Evolutionary conservation across 441 rosid genomes (phyloP).

Genomic region (Erodium trifolium): DNA sequence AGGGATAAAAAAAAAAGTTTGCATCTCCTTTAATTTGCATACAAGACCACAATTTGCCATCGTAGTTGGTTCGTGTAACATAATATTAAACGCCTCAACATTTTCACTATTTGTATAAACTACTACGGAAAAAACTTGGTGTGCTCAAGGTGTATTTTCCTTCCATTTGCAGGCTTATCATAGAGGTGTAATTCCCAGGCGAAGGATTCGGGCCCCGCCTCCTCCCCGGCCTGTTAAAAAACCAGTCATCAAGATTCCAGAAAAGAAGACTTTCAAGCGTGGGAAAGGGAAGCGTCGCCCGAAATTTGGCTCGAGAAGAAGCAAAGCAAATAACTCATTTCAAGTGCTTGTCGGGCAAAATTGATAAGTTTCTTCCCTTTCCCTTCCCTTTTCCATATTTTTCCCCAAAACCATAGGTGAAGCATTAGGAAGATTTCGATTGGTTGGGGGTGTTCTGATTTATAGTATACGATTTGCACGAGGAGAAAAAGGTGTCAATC

Average conservation of each 20-base stretch:
- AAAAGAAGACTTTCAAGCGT: constrained; percentile 37
- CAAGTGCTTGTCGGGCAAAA: too few species aligned
- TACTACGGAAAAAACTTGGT: background rate
- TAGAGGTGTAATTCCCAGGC: constrained; percentile 38
- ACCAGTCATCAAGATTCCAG: constrained; percentile 20
- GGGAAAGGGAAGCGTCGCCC: constrained; percentile 55
- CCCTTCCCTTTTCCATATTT: too few species aligned
- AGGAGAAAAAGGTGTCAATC: too few species aligned
- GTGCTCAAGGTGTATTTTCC: background rate
- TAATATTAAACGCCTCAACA: background rate
- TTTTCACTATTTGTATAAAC: background rate
- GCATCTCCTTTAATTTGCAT: too few species aligned
- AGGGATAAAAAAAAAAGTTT: background rate
- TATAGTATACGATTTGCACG: too few species aligned
- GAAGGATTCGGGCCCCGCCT: background rate
- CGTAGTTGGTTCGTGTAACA: too few species aligned
- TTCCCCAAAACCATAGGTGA: too few species aligned
- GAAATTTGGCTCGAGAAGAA: constrained; percentile 40
- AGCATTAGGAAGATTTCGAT: too few species aligned
- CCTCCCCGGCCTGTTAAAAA: background rate
- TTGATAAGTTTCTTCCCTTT: too few species aligned
- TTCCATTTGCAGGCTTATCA: constrained; percentile 50
- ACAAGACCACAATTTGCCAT: too few species aligned
- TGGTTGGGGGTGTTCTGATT: too few species aligned
- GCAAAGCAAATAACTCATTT: background rate